Conservation (phyloP, 164 flowering plant genomes). For the Amborella trichopoda region DNA sequence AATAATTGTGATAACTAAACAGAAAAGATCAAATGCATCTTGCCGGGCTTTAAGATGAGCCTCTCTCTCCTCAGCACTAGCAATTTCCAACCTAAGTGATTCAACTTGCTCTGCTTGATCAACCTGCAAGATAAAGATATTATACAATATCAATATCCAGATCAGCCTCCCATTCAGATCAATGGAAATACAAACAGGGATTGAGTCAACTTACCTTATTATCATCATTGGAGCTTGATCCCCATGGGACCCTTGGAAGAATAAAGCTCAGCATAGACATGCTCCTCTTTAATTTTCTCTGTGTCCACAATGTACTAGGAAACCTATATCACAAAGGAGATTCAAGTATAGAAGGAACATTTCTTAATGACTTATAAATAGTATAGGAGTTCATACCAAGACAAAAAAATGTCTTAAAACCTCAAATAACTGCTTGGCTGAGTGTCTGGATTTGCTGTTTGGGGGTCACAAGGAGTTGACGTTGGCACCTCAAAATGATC, state of each 20-base stretch:
- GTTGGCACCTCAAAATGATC: conserved; percentile 60
- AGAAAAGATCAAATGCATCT: conserved; percentile 13
- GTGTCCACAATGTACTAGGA: conserved; percentile 18
- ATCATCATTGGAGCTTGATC: conserved; percentile 32
- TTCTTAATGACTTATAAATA: no score
- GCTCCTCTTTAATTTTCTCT: conserved; percentile 35
- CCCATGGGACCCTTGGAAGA: conserved; percentile 50
- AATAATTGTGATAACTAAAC: no score
- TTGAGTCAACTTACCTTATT: conserved; percentile 42
- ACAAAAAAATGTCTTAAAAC: no score
- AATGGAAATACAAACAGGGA: not conserved
- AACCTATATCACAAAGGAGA: conserved; percentile 37
- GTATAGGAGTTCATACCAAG: no score
- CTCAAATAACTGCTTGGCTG: conserved; percentile 25
- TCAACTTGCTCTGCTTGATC: conserved; percentile 57
- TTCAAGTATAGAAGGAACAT: no score
- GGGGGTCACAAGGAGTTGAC: conserved; percentile 16
- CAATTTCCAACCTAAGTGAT: conserved; percentile 71
- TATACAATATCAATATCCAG: no score
- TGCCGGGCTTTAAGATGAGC: conserved; percentile 87
- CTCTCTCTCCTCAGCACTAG: conserved; percentile 74
- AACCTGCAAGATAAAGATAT: conserved; percentile 34
- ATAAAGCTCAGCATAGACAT: conserved; percentile 69
- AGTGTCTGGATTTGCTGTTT: conserved; percentile 10
- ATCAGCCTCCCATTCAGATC: no score